These are phyloP conservation scores for Alternaria alternata DNA, from an alignment of 2,329 filamentous ascomycete genomes.

Conservation along the genomic window DNA sequence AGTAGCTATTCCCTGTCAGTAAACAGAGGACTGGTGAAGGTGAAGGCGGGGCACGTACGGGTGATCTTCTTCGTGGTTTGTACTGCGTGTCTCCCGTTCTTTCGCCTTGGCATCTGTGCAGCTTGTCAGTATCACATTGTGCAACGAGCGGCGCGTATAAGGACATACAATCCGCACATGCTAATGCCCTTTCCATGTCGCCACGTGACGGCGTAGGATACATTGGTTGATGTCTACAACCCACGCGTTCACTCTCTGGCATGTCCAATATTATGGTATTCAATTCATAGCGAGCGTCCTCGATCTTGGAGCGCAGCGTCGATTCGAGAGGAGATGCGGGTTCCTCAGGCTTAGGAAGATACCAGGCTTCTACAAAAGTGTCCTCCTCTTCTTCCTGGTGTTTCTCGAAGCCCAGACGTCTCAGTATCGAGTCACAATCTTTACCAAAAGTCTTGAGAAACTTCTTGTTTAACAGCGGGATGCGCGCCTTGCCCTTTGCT, in stretches of 20 bases:
- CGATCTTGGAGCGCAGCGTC: slow-evolving; percentile 52
- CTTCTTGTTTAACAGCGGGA: slow-evolving; percentile 68
- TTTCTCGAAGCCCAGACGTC: slow-evolving; percentile 64
- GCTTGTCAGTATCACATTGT: slow-evolving; percentile 17
- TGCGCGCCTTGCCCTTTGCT: slow-evolving; percentile 59
- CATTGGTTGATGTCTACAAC: slow-evolving; percentile 41
- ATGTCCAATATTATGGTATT: slow-evolving; percentile 58
- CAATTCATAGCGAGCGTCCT: slow-evolving; percentile 68
- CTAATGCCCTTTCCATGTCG: slow-evolving; percentile 51
- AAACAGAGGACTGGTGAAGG: background rate
- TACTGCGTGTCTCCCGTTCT: slow-evolving; percentile 37
- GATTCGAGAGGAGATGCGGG: slow-evolving; percentile 30
- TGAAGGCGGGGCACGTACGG: slow-evolving; percentile 31
- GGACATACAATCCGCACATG: slow-evolving; percentile 47
- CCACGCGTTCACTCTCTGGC: slow-evolving; percentile 39
- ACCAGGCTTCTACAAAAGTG: slow-evolving; percentile 40
- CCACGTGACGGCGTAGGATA: slow-evolving; percentile 48
- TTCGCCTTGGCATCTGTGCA: slow-evolving; percentile 35
- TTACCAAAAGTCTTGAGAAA: slow-evolving; percentile 70
- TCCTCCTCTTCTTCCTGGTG: slow-evolving; percentile 44
- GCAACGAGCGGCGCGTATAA: slow-evolving; percentile 1
- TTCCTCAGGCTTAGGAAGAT: slow-evolving; percentile 41
- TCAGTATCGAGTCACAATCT: slow-evolving; percentile 67
- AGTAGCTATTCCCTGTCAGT: slow-evolving; percentile 54
- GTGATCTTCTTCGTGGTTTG: slow-evolving; percentile 48